Percentiles rank a stretch among this genome's conserved stretches.
Conservation (phyloP, 2,329 filamentous ascomycete species). For the Fusarium oxysporum region DNA sequence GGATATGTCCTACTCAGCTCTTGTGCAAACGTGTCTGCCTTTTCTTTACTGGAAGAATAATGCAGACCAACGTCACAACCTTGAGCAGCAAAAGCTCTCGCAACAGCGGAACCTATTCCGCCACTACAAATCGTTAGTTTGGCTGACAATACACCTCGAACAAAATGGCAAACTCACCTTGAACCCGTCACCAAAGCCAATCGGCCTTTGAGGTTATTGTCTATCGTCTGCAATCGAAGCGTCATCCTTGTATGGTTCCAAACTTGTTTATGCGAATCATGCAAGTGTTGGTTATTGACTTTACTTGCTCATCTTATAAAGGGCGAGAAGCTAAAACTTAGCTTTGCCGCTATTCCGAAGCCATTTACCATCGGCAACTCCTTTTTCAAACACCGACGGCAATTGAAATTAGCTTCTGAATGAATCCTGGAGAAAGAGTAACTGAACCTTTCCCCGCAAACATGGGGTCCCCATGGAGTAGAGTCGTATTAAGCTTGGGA, state of each 20-base stretch:
- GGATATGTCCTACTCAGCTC: constrained; percentile 20
- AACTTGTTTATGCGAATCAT: background rate
- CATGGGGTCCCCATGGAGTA: constrained; percentile 25
- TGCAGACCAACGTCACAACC: constrained; percentile 52
- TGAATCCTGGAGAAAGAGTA: background rate
- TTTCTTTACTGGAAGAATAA: constrained; percentile 50
- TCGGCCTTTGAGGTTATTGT: constrained; percentile 31
- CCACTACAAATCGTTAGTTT: constrained; percentile 42
- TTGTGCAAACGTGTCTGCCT: constrained; percentile 46
- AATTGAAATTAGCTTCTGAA: constrained; percentile 9
- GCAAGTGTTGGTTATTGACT: background rate
- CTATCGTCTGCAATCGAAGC: constrained; percentile 19
- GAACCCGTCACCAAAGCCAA: constrained; percentile 37
- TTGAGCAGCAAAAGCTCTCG: constrained; percentile 49
- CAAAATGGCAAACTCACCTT: constrained; percentile 6
- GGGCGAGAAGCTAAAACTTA: background rate
- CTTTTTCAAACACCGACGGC: constrained; percentile 19
- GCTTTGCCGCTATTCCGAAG: constrained; percentile 7
- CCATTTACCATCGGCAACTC: background rate
- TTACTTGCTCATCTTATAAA: constrained; percentile 14
- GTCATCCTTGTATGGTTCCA: background rate
- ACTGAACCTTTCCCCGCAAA: constrained; percentile 9
- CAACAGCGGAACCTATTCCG: constrained; percentile 51
- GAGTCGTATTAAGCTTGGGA: background rate
- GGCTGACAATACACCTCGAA: background rate